Evolutionary conservation across 1,139 yeast genomes (phyloP).

Genomic region (Saccharomyces hybrid): DNA sequence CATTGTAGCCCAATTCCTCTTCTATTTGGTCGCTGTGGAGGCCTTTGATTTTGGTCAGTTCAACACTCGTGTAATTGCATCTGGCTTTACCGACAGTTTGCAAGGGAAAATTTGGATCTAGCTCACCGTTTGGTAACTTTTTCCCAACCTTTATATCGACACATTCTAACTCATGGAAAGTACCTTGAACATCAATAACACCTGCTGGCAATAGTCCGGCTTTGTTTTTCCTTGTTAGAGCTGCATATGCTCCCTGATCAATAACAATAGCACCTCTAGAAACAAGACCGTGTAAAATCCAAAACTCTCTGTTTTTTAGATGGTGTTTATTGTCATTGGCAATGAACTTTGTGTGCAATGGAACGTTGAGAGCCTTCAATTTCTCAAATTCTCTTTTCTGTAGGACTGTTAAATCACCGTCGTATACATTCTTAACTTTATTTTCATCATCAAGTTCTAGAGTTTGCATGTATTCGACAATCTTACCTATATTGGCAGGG

Average conservation of each 20-base stretch:
- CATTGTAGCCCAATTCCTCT: constrained; percentile 71
- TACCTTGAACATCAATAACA: constrained; percentile 65
- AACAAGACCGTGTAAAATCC: constrained; percentile 88
- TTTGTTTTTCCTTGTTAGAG: constrained; percentile 74
- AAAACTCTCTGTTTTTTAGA: constrained; percentile 74
- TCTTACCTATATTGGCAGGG: constrained; percentile 67
- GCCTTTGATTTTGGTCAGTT: constrained; percentile 75
- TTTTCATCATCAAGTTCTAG: constrained; percentile 26
- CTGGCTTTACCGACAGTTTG: constrained; percentile 76
- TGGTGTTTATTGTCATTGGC: constrained; percentile 58
- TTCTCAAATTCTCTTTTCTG: constrained; percentile 31
- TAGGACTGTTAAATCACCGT: constrained; percentile 35
- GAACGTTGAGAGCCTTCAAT: constrained; percentile 40
- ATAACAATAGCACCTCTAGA: constrained; percentile 71
- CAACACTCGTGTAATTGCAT: constrained; percentile 77
- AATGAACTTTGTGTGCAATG: constrained; percentile 81
- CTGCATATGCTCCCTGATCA: constrained; percentile 80
- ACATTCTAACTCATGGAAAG: constrained; percentile 85
- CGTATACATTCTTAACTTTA: constrained; percentile 7
- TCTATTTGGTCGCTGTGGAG: constrained; percentile 71
- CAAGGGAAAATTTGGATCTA: constrained; percentile 39
- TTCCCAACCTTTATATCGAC: constrained; percentile 62
- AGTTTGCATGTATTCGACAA: constrained; percentile 63
- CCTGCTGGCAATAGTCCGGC: constrained; percentile 96
- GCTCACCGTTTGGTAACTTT: constrained; percentile 33